A percentile compares a stretch with the other conserved stretches of the same genome.
Conservation (phyloP, 1,284 basidiomycete genomes). For the Fomitopsis pinicola region DNA sequence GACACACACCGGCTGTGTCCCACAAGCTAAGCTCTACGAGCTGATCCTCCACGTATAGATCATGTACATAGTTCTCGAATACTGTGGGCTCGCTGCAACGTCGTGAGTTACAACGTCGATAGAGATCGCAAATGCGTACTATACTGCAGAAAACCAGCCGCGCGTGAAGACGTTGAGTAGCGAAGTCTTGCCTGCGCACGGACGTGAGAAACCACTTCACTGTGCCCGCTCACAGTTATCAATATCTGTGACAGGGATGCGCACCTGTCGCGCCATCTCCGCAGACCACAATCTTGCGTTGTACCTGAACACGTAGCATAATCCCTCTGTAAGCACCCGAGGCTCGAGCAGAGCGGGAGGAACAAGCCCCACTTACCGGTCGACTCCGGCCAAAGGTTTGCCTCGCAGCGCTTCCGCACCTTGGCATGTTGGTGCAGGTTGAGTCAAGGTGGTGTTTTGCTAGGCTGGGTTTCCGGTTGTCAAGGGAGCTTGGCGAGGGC, state of each 20-base stretch:
- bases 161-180: constrained; percentile 81
- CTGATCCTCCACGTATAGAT: constrained; percentile 78
- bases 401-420: constrained; percentile 2
- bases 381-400: constrained; percentile 12
- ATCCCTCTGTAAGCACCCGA: neutral
- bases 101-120: neutral
- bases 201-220: neutral
- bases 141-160: constrained; percentile 85
- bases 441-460: neutral
- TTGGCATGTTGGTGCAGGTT: neutral
- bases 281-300: constrained; percentile 77
- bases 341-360: neutral
- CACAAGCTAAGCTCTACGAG: constrained; percentile 88
- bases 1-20: constrained; percentile 87
- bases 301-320: constrained; percentile 31
- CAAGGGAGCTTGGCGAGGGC: neutral
- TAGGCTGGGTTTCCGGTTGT: neutral
- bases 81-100: constrained; percentile 80
- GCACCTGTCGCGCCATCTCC: constrained; percentile 91
- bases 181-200: constrained; percentile 66
- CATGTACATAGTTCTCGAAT: constrained; percentile 92
- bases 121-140: constrained; percentile 44
- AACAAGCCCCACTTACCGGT: constrained; percentile 17
- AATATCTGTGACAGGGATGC: constrained; percentile 20
- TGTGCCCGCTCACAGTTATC: constrained; percentile 10